Conservation (phyloP, 441 rosid species). For the Macaranga tanarius region DNA sequence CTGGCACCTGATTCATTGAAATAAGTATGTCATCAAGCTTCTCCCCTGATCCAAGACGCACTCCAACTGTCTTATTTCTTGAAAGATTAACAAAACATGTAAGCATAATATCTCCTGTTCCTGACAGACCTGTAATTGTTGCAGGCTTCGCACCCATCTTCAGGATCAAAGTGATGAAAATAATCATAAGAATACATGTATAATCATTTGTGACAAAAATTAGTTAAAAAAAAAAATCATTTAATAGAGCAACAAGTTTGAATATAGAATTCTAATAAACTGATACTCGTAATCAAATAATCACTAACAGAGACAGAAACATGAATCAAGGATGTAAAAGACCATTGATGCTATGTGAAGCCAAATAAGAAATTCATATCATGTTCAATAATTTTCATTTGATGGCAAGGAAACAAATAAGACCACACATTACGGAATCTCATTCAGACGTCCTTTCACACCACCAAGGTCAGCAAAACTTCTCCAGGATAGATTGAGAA, state of each 20-base stretch:
- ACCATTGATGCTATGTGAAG: not conserved
- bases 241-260: not conserved
- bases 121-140: constrained; percentile 85
- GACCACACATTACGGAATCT: not conserved
- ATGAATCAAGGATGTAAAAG: not conserved
- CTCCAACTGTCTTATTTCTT: constrained; percentile 85
- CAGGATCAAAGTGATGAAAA: constrained; percentile 15
- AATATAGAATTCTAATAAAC: not conserved
- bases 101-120: constrained; percentile 97
- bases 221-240: not conserved
- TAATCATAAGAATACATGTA: constrained; percentile 17
- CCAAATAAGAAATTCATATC: not conserved
- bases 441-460: not conserved
- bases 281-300: not conserved
- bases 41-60: constrained; percentile 92
- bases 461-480: not conserved
- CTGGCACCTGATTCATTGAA: constrained; percentile 83
- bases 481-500: not conserved
- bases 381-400: not conserved
- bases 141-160: constrained; percentile 96
- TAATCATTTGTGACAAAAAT: not conserved
- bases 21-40: constrained; percentile 68
- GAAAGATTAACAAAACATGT: constrained; percentile 93
- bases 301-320: not conserved
- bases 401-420: not conserved